phyloP scores from a whole-genome alignment of 768 basidiomycete genomes.

The Phallus indusiatus region DNA sequence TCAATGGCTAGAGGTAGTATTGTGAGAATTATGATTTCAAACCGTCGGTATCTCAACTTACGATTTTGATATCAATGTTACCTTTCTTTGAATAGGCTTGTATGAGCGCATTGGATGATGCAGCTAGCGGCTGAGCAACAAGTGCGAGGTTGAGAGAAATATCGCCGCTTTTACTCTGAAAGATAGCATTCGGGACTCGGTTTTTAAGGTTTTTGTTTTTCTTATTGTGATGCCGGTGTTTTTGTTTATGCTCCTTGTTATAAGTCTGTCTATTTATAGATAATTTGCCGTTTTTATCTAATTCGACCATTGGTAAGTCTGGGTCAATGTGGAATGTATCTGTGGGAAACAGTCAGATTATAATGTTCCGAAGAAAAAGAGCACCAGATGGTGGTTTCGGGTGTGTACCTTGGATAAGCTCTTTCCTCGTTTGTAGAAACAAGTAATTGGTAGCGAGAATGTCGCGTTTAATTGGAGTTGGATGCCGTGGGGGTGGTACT shows the following conservation, averaged over 20 bases:
- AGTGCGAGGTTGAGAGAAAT: conserved; percentile 1
- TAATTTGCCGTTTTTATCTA: not conserved
- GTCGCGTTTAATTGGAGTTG: not conserved
- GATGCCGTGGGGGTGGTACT: not conserved
- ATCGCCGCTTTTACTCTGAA: conserved; percentile 4
- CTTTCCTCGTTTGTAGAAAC: conserved; percentile 6
- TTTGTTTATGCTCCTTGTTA: not conserved
- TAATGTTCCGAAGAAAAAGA: not conserved
- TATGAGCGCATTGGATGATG: conserved; percentile 1
- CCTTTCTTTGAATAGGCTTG: conserved; percentile 4
- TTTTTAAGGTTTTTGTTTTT: conserved; percentile 3
- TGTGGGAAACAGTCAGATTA: not conserved
- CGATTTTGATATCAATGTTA: conserved; percentile 3
- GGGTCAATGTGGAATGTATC: conserved; percentile 9
- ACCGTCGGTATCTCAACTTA: not conserved
- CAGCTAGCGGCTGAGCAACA: not conserved
- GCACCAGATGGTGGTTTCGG: not conserved
- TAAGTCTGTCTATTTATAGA: not conserved
- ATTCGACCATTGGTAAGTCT: not conserved
- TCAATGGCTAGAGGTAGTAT: not conserved
- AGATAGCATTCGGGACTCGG: conserved; percentile 7
- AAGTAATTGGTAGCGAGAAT: conserved; percentile 6
- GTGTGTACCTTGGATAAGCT: conserved; percentile 5
- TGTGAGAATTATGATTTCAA: not conserved
- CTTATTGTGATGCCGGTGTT: conserved; percentile 2